These are phyloP conservation scores for Garcia nutans DNA, from an alignment of 345 rosid genomes.

Conservation along the genomic window DNA sequence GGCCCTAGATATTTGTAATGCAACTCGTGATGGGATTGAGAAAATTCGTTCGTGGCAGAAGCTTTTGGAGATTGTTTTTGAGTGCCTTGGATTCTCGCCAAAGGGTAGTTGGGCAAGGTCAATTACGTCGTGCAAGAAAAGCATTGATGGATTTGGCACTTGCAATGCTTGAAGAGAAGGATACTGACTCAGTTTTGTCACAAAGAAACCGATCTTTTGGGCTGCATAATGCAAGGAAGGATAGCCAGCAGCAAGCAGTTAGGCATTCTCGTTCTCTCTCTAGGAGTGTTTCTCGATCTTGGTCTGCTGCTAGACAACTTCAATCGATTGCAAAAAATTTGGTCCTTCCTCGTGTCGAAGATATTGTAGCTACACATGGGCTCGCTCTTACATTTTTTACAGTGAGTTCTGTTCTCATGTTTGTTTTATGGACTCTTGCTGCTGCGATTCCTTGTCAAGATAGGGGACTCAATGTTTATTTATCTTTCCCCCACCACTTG, in stretches of 20 bases:
- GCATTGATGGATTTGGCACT: slow-evolving; percentile 40
- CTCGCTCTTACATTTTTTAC: slow-evolving; percentile 32
- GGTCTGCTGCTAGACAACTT: slow-evolving; percentile 48
- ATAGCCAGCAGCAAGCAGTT: slow-evolving; percentile 5
- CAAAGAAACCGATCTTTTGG: slow-evolving; percentile 40
- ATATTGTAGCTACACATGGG: slow-evolving; percentile 38
- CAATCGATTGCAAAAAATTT: slow-evolving; percentile 34
- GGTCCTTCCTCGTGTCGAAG: slow-evolving; percentile 32
- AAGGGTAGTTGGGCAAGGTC: slow-evolving; percentile 34
- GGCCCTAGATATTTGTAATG: slow-evolving; percentile 87
- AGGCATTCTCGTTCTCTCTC: slow-evolving; percentile 42
- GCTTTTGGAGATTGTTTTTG: slow-evolving; percentile 58
- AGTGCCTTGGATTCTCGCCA: slow-evolving; percentile 38
- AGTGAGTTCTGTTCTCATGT: slow-evolving; percentile 32
- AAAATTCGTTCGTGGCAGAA: slow-evolving; percentile 72
- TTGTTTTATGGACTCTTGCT: slow-evolving; percentile 42
- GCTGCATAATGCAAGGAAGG: slow-evolving; percentile 17
- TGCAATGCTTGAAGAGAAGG: slow-evolving; percentile 43
- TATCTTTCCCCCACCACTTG: slow-evolving; percentile 32
- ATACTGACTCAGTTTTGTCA: slow-evolving; percentile 31
- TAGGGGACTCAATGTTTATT: slow-evolving; percentile 32
- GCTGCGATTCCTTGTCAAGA: slow-evolving; percentile 51
- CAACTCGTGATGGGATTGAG: slow-evolving; percentile 77
- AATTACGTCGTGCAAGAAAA: slow-evolving; percentile 41
- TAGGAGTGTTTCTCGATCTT: slow-evolving; percentile 44